These are phyloP conservation scores for Silene conica DNA, from an alignment of 148 eudicot genomes.

Conservation along the genomic window DNA sequence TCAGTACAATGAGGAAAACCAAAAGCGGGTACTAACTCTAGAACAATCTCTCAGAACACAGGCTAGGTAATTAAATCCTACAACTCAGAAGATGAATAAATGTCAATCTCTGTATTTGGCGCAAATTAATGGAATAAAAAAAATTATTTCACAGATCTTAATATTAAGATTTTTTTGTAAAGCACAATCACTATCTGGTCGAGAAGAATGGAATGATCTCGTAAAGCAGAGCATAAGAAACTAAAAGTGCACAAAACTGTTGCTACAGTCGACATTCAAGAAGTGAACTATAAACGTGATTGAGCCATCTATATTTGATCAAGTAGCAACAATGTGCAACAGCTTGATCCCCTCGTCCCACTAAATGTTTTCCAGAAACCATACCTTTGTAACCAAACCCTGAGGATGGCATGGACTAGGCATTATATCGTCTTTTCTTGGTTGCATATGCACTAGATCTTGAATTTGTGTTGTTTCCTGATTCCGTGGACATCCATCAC, in stretches of 20 bases:
- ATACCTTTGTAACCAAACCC: slow-evolving; percentile 63
- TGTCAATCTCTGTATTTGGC: background rate
- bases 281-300: too few relatives aligned
- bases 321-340: background rate
- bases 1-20: background rate
- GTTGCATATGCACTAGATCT: slow-evolving; percentile 41
- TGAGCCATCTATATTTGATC: too few relatives aligned
- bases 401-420: slow-evolving; percentile 17
- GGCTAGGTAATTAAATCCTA: background rate
- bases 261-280: background rate
- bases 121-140: background rate
- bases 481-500: slow-evolving; percentile 30
- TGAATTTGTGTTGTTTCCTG: slow-evolving; percentile 36
- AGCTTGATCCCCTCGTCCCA: background rate
- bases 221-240: background rate
- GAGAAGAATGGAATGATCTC: background rate
- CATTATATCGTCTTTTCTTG: slow-evolving; percentile 38
- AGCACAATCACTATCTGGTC: background rate
- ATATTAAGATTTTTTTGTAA: background rate
- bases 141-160: background rate
- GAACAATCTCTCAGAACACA: background rate
- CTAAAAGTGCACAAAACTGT: background rate
- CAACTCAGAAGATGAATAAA: background rate
- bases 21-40: background rate
- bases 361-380: background rate